Evolutionary conservation across 2,329 filamentous ascomycete genomes (phyloP), one percentile per base, ranked within the genome.

Genomic region (Fusarium aywerte): DNA sequence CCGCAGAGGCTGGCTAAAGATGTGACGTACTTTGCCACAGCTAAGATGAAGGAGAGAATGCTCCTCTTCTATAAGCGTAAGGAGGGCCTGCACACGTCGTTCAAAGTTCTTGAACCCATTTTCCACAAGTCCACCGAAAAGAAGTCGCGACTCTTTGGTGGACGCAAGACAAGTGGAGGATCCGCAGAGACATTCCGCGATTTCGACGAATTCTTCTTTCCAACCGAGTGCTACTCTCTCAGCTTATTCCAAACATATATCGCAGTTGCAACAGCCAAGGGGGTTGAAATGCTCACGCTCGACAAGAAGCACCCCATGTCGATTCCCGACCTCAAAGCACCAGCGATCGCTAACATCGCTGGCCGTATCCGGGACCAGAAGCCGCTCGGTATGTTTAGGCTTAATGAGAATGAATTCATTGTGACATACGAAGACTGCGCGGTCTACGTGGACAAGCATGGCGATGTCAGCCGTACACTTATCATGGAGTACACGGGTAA

Each of bases 401-500:
- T 99, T 54, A 94, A 91, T 68, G 92, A 96, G 60, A 91, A 92
- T 57, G 96, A 97, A 77, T 99, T 98, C 79, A 83, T 99, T 25
- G 88, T 97, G 47, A 92, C 92, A 35, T 99, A 98, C 77, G 92
- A 96, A 78, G 93, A 97, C 78, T 98, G 95, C 72, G 96, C 94
- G 18, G 94, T 99, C 10, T 99, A 98, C 75, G 92, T 98, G 75
- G 96, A 99, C 82, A 97, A 98, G 80, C 93, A 98, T 78, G 96
- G 96, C 69, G 96, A 99, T 64, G 93, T 99, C 27, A 95, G 90
- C 36, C 91, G 96, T 43, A 93, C 91, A 27, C 92, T 98, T 59
- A 94, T 98, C 74, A 97, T 99, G 93, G 93, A 98, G 76, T 99
- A 98, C 77, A 96, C 97, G n/a, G 96, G 96, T 69, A 95, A 91